Evolutionary conservation across 2,329 filamentous ascomycete species (phyloP).

Genomic region (Neopestalotiopsis sp.): DNA sequence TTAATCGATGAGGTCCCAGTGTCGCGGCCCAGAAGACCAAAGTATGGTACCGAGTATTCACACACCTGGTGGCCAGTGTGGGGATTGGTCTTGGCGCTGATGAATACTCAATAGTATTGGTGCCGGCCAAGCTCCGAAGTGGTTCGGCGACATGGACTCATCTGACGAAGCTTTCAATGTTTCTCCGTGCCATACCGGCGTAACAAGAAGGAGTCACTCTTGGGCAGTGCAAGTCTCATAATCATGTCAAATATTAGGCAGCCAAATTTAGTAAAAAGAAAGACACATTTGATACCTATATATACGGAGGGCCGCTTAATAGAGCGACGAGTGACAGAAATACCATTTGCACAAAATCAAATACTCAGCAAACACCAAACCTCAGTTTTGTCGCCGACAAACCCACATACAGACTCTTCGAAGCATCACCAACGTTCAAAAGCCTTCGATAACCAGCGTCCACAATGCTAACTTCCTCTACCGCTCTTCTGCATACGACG

Average conservation of each 20-base stretch:
- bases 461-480: not conserved
- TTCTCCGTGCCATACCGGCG: slow-evolving; percentile 8
- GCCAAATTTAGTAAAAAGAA: not conserved
- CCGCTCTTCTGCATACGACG: slow-evolving; percentile 7
- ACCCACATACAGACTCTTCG: not conserved
- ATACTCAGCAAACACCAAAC: not conserved
- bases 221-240: not conserved
- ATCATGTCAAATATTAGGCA: not conserved
- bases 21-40: too few relatives aligned
- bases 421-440: not conserved
- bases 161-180: not conserved
- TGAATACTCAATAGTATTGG: not conserved
- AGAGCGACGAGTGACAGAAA: not conserved
- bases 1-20: too few relatives aligned
- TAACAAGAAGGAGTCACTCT: not conserved
- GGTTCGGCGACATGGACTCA: not conserved
- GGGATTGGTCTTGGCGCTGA: not conserved
- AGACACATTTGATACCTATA: not conserved
- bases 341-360: not conserved
- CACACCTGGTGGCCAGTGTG: not conserved
- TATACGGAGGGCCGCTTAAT: not conserved
- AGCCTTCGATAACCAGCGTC: not conserved
- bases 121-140: slow-evolving; percentile 7
- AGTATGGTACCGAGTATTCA: too few relatives aligned
- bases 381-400: not conserved